Base-by-base conservation (phyloP, 495 filamentous ascomycete species). In the Venustampulla echinocandica region DNA sequence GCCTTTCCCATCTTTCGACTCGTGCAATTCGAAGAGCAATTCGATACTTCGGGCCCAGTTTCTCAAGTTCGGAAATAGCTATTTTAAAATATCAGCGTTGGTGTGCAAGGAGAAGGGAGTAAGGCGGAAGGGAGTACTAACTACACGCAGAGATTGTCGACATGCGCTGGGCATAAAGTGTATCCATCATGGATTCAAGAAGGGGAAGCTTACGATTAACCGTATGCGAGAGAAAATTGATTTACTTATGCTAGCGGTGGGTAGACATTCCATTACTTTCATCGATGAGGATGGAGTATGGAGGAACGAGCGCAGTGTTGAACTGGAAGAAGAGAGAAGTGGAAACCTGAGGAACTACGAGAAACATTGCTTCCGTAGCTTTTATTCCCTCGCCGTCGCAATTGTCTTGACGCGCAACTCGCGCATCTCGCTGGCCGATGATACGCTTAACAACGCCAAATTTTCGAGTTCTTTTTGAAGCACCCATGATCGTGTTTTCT, bases 251-350 rank as follows among this genome's bases (percentile, higher is more conserved):
- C n/a, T n/a, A n/a, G n/a, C n/a, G n/a, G n/a, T n/a, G n/a, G n/a
- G n/a, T n/a, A n/a, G n/a, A n/a, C n/a, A n/a, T n/a, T n/a, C n/a
- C n/a, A n/a, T n/a, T n/a, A n/a, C n/a, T n/a, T n/a, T n/a, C n/a
- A 66, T 95, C 88, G 51, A 83, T 73, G 35, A 93, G 79, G 32
- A 93, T 33, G 13, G 72, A 76, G 71, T 94, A 95, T n/a, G 88
- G 88, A 1, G 92, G 92, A 17, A 82, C 76, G 42, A 98, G 78
- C 20, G 87, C 84, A 37, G 84, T 84, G 67, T 98, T 98, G 70
- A 90, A 86, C 54, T 87, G 77, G 69, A 95, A 96, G 80, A 96
- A 98, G 65, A 98, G 81, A 37, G 78, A 74, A 5, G 88, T 88
- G 6, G 90, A 83, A 44, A 84, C 80, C 64, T 90, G 83, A 10